phyloP scores from a whole-genome alignment of 768 basidiomycete species.

The Lentinula edodes region DNA sequence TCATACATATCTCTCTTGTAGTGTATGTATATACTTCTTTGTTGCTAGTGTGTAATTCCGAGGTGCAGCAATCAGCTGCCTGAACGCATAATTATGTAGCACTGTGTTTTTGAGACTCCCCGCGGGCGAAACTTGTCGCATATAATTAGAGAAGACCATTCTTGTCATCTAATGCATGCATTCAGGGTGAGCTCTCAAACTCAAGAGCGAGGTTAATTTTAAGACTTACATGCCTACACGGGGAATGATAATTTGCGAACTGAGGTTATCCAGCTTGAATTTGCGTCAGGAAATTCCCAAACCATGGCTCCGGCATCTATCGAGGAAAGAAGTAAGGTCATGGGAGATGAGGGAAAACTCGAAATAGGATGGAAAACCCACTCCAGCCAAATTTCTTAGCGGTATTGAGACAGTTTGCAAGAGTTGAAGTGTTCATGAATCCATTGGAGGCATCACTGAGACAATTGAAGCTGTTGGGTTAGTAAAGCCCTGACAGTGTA shows the following conservation, averaged over 20 bases:
- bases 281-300: conserved; percentile 35
- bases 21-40: too few relatives aligned
- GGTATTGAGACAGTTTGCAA: conserved; percentile 55
- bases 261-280: conserved; percentile 32
- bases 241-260: conserved; percentile 32
- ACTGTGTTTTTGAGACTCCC: too few relatives aligned
- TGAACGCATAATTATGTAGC: too few relatives aligned
- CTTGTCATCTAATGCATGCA: too few relatives aligned
- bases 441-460: conserved; percentile 49
- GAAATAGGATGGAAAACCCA: conserved; percentile 26
- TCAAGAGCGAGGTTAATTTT: too few relatives aligned
- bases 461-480: too few relatives aligned
- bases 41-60: too few relatives aligned
- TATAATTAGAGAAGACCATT: too few relatives aligned
- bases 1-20: background rate
- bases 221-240: conserved; percentile 11
- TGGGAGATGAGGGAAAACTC: background rate
- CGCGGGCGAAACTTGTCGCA: too few relatives aligned
- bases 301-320: conserved; percentile 26
- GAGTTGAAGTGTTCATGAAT: conserved; percentile 51
- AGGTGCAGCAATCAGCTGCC: too few relatives aligned
- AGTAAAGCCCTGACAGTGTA: background rate
- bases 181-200: too few relatives aligned
- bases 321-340: background rate
- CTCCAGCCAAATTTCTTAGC: conserved; percentile 66